Evolutionary conservation across 2,329 filamentous ascomycete genomes (phyloP).

Genomic region (Scortechinia acanthostroma): DNA sequence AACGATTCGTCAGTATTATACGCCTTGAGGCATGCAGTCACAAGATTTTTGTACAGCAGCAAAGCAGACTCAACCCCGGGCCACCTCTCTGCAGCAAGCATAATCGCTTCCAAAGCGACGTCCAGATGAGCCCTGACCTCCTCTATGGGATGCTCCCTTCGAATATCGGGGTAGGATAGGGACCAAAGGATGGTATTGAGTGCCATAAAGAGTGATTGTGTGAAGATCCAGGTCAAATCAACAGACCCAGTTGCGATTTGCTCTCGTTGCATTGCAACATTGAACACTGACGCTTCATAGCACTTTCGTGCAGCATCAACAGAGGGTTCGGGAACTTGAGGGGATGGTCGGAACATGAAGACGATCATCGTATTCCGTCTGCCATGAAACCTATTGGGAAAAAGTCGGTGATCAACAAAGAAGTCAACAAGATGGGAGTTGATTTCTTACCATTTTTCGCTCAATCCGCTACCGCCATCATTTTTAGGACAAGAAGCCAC

Average conservation of each 20-base stretch:
- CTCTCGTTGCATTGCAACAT: slow-evolving; percentile 51
- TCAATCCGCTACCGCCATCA: slow-evolving; percentile 51
- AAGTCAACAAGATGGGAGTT: slow-evolving; percentile 2
- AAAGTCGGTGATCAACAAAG: not conserved
- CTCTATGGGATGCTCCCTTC: slow-evolving; percentile 43
- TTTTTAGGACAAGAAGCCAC: slow-evolving; percentile 49
- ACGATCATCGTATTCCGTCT: slow-evolving; percentile 59
- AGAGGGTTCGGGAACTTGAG: slow-evolving; percentile 54
- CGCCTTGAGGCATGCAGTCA: slow-evolving; percentile 50
- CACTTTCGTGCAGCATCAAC: slow-evolving; percentile 46
- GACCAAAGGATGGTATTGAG: slow-evolving; percentile 60
- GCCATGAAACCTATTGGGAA: slow-evolving; percentile 43
- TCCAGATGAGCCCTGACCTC: slow-evolving; percentile 45
- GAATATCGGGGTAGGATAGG: slow-evolving; percentile 53
- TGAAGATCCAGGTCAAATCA: slow-evolving; percentile 61
- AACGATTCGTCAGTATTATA: slow-evolving; percentile 40
- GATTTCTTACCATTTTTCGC: slow-evolving; percentile 41
- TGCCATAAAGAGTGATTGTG: slow-evolving; percentile 59
- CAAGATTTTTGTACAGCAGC: slow-evolving; percentile 51
- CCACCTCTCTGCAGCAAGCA: slow-evolving; percentile 51
- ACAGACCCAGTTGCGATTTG: slow-evolving; percentile 49
- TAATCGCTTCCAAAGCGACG: slow-evolving; percentile 46
- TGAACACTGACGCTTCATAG: slow-evolving; percentile 52
- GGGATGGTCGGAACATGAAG: slow-evolving; percentile 55
- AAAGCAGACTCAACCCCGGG: slow-evolving; percentile 55